Evolutionary conservation across 2,329 filamentous ascomycete genomes (phyloP), one percentile per base, ranked within the genome.

Genomic region (Trichoderma koningii): DNA sequence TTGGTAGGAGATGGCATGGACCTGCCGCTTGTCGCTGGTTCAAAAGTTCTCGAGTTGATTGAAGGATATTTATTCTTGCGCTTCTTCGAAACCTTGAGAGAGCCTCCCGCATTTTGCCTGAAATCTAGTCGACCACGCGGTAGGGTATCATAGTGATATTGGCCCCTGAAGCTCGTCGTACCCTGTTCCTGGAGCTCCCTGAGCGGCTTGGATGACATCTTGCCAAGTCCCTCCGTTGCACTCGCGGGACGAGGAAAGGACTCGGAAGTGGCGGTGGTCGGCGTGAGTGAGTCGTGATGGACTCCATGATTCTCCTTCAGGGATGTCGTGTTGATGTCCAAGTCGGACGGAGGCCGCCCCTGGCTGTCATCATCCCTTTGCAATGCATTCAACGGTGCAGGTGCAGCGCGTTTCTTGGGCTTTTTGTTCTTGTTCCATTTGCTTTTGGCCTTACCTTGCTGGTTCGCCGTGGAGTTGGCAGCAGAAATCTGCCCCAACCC

Each of bases 41-140:
- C 63, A 10, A 65, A 65, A 5, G 55, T 65, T 26, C 38, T 55
- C 7, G 50, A 57, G 12, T 41, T 64, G 17, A 38, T 19, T 14
- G 21, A 21, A 6, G 66, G 59, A 45, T 55, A 55, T 30, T 67
- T 70, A 15, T 68, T 66, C 38, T 69, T 73, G 28, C 75, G 73
- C 55, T 71, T 71, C 66, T 76, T 76, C 3, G 67, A 66, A 26
- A 77, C 64, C 10, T 71, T 72, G 34, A 78, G 69, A 4, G 77
- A 78, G 23, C 75, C 75, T n/a, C 75, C 75, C 12, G 70, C 71
- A 28, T 70, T 67, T 45, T 69, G 66, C 34, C 73, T 70, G 21
- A 73, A 78, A 17, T 66, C 67, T 14, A 67, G 69, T 10, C 61
- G 68, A 5, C 63, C 65, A 19, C 68, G 66, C 26, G 56, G 51